phyloP scores from a whole-genome alignment of 2,329 filamentous ascomycete genomes.

The Aspergillus ruber region DNA sequence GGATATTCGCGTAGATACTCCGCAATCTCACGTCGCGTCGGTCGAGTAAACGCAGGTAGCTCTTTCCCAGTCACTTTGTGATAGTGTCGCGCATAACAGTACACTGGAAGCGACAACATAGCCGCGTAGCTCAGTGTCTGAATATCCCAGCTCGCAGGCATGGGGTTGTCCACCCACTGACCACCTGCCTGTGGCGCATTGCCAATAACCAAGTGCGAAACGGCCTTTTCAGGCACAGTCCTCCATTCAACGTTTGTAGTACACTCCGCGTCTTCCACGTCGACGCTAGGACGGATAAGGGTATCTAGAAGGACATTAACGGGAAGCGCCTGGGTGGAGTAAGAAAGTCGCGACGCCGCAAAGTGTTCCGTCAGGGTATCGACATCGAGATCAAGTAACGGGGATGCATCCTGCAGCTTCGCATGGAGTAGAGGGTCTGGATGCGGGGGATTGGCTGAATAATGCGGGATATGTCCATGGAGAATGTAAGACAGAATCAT shows the following conservation, averaged over 20 bases:
- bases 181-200: conserved; percentile 47
- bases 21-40: conserved; percentile 49
- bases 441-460: conserved; percentile 45
- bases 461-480: conserved; percentile 55
- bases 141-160: conserved; percentile 49
- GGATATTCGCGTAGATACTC: conserved; percentile 52
- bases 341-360: conserved; percentile 50
- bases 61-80: conserved; percentile 33
- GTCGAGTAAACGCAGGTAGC: conserved; percentile 49
- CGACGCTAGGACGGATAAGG: conserved; percentile 52
- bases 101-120: conserved; percentile 55
- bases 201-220: conserved; percentile 51
- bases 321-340: conserved; percentile 56
- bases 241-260: conserved; percentile 51
- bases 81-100: conserved; percentile 51
- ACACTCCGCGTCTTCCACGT: conserved; percentile 48
- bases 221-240: conserved; percentile 43
- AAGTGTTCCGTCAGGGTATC: conserved; percentile 52
- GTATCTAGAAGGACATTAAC: conserved; percentile 57
- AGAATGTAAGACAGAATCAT: conserved; percentile 58
- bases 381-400: conserved; percentile 45
- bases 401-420: conserved; percentile 45
- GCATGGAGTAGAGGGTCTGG: conserved; percentile 52
- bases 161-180: conserved; percentile 53
- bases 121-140: conserved; percentile 57